Base-by-base conservation (phyloP, 2,329 filamentous ascomycete genomes). In the Ceratocystis albifundus region DNA sequence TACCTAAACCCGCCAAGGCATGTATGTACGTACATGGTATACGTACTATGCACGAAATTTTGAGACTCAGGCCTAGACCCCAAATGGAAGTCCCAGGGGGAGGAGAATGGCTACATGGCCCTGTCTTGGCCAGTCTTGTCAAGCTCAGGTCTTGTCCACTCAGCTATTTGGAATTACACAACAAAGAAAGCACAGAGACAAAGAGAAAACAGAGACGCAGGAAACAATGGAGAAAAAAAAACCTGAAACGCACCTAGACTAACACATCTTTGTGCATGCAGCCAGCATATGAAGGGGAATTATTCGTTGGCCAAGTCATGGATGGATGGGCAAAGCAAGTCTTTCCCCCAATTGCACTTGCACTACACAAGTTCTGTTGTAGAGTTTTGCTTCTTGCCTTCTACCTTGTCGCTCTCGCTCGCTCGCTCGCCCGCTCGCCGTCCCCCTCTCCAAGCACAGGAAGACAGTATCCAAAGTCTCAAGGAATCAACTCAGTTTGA, bases 131-230 rank as follows among this genome's bases (percentile, higher is more conserved):
- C 20, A 4, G 48, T 50, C 48, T 20, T 20, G 8, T 50, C 48
- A 50, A 22, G 17, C 46, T 48, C 46, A 48, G 46, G n/a, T 12
- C n/a, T 28, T 12, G 28, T 28, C 53, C 22, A 57, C 53, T 57
- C 53, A 57, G 53, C 53, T 57, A 57, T 57, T 57, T 57, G 53
- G 4, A 30, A 57, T 57, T 57, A 57, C 53, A 57, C 53, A 57
- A 15, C 15, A 25, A 53, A 8, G 17, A 25, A 53, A 8, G 17
- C 48, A 53, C 48, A 25, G 48, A n/a, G 22, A 53, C n/a, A 25
- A 22, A 50, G 22, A 53, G 22, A n/a, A 53, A 53, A 25, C 7
- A 12, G 22, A 55, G 22, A 30, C 20, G 53, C 25, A 28, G 10
- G 15, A 32, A 55, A 55, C n/a, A 48, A 48, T 48, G 20, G 20